These are phyloP conservation scores for Ammopiptanthus mongolicus DNA, from an alignment of 306 rosid genomes.

Conservation along the genomic window DNA sequence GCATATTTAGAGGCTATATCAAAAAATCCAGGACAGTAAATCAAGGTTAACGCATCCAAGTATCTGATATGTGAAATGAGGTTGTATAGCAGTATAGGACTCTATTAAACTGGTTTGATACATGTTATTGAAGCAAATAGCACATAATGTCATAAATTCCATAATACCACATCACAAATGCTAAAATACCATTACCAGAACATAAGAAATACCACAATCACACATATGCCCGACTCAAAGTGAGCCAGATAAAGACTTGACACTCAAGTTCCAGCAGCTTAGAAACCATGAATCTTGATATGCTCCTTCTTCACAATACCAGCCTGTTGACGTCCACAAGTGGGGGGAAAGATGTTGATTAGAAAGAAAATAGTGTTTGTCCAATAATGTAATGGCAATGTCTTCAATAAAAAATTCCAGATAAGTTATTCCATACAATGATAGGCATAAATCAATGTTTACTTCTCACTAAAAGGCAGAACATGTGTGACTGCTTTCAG, in stretches of 20 bases:
- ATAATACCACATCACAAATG: constrained; percentile 39
- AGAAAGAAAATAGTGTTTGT: neutral
- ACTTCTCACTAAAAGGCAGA: neutral
- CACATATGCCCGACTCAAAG: constrained; percentile 8
- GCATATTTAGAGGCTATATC: neutral
- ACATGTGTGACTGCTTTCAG: neutral
- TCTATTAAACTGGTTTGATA: constrained; percentile 4
- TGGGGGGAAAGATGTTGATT: neutral
- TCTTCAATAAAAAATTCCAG: neutral
- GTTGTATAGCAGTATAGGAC: neutral
- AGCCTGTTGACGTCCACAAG: constrained; percentile 44
- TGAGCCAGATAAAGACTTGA: constrained; percentile 21
- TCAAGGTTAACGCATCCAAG: neutral
- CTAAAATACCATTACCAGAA: neutral
- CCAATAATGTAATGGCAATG: neutral
- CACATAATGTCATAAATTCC: constrained; percentile 28
- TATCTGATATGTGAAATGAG: neutral
- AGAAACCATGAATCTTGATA: constrained; percentile 62
- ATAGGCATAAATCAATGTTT: neutral
- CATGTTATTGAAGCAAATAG: constrained; percentile 18
- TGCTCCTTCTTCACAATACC: constrained; percentile 86
- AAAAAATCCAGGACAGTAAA: neutral
- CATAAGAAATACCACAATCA: constrained; percentile 29
- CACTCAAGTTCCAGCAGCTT: constrained; percentile 36
- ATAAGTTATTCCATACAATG: neutral